Conservation (phyloP, 495 filamentous ascomycete genomes). For the Platismatia glauca region DNA sequence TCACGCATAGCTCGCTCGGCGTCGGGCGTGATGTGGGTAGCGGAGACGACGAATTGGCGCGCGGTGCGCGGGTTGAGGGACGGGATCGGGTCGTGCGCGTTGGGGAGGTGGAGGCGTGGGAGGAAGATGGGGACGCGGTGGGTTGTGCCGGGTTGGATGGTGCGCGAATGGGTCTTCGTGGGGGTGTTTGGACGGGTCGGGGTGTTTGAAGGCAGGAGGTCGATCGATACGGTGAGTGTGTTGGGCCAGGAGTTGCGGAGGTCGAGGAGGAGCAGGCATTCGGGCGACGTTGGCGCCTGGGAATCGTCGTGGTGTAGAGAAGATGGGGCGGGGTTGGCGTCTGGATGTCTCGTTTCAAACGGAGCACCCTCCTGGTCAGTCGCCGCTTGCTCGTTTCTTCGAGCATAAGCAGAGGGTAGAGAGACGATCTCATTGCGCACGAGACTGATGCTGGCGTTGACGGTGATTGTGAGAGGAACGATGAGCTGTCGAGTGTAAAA, state of each 20-base stretch:
- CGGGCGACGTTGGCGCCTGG: constrained; percentile 44
- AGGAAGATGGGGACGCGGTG: constrained; percentile 69
- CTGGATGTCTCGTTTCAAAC: constrained; percentile 18
- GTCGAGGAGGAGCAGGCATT: constrained; percentile 76
- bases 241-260: constrained; percentile 82
- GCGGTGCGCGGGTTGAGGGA: constrained; percentile 63
- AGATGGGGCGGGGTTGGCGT: constrained; percentile 34
- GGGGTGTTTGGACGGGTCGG: constrained; percentile 8
- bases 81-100: constrained; percentile 71
- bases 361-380: not conserved
- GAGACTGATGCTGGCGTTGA: constrained; percentile 81
- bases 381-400: constrained; percentile 23
- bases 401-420: constrained; percentile 48
- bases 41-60: constrained; percentile 80
- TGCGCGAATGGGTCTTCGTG: constrained; percentile 20
- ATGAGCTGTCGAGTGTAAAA: constrained; percentile 82
- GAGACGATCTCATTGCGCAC: constrained; percentile 70
- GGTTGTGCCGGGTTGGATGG: constrained; percentile 69
- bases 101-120: constrained; percentile 63
- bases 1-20: constrained; percentile 69
- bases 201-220: constrained; percentile 18
- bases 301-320: constrained; percentile 34
- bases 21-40: constrained; percentile 61
- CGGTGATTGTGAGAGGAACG: constrained; percentile 75
- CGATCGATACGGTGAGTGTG: constrained; percentile 46